A percentile compares a stretch with the other conserved stretches of the same genome.
phyloP scores from a whole-genome alignment of 139 green algal species.

The Limnomonas spitsbergensis region DNA sequence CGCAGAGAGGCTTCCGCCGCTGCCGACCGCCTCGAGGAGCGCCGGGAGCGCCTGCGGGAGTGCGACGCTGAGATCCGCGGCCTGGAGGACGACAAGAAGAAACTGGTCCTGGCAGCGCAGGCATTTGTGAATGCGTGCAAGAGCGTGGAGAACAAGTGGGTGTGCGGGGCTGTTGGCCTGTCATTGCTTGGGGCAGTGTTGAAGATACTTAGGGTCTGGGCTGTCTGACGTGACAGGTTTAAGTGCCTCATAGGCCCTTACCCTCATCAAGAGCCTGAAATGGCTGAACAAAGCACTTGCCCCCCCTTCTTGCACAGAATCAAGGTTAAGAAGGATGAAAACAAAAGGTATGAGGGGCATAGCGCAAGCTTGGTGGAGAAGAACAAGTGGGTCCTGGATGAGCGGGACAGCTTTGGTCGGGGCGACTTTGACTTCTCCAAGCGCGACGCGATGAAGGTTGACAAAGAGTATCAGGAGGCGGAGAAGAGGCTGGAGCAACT shows the following conservation, averaged over 20 bases:
- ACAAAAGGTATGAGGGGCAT: neutral
- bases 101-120: neutral
- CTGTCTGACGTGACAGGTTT: neutral
- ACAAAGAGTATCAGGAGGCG: slow-evolving; percentile 19
- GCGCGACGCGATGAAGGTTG: slow-evolving; percentile 12
- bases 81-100: slow-evolving; percentile 41
- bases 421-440: slow-evolving; percentile 77
- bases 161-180: neutral
- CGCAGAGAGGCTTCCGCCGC: neutral
- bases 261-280: too few relatives aligned
- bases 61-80: slow-evolving; percentile 76
- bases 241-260: too few relatives aligned
- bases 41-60: slow-evolving; percentile 51
- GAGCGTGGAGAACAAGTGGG: neutral
- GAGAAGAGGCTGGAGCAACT: slow-evolving; percentile 36
- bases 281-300: too few relatives aligned
- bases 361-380: slow-evolving; percentile 8
- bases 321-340: slow-evolving; percentile 25
- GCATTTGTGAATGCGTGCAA: neutral
- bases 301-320: slow-evolving; percentile 22
- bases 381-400: slow-evolving; percentile 14
- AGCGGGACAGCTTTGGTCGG: slow-evolving; percentile 28
- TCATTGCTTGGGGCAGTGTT: neutral
- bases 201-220: neutral
- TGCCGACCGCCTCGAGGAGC: neutral